A percentile compares a stretch with the other conserved stretches of the same genome.
Conservation (phyloP, 345 rosid genomes). For the sweet orange (Citrus sinensis) region DVS_A1.0 CM039169.1:32927501-32928000, state of each 20-base stretch:
- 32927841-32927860: conserved; percentile 39
- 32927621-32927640: conserved; percentile 33
- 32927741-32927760: background rate
- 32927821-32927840: conserved; percentile 36
- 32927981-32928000: background rate
- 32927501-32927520: conserved; percentile 34
- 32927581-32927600: conserved; percentile 36
- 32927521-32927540: conserved; percentile 26
- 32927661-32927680: conserved; percentile 24
- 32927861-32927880: conserved; percentile 33
- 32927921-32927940: background rate
- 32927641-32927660: conserved; percentile 22
- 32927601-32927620: conserved; percentile 38
- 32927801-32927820: conserved; percentile 36
- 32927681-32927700: conserved; percentile 35
- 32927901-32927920: conserved; percentile 25
- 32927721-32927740: background rate
- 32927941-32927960: too few species aligned
- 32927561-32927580: conserved; percentile 38
- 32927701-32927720: conserved; percentile 38
- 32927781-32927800: background rate
- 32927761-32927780: background rate
- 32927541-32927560: conserved; percentile 34
- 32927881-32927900: conserved; percentile 41
- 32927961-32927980: too few species aligned